A percentile compares a stretch with the other conserved stretches of the same genome.
These are phyloP conservation scores for Drosera spatulata DNA, from an alignment of 179 eudicot genomes.

Conservation along the genomic window DNA sequence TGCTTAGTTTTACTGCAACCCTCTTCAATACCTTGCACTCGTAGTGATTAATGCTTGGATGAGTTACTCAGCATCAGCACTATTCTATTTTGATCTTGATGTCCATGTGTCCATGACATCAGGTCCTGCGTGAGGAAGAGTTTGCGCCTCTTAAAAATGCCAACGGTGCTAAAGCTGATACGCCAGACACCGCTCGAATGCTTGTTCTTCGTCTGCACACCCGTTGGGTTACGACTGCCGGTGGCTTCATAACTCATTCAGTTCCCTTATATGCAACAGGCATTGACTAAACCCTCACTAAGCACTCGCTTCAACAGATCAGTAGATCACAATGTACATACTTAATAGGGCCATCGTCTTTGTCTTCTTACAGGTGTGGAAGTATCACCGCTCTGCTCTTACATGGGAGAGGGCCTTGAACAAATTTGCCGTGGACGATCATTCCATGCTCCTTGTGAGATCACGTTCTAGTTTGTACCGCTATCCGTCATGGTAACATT, in stretches of 20 bases:
- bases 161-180: conserved; percentile 84
- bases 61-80: not conserved
- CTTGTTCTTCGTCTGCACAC: conserved; percentile 87
- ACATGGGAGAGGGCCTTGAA: conserved; percentile 89
- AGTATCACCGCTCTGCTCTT: conserved; percentile 93
- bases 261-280: conserved; percentile 91
- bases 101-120: not conserved
- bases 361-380: conserved; percentile 51
- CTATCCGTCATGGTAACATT: too few relatives aligned
- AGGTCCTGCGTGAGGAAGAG: conserved; percentile 94
- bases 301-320: not conserved
- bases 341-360: not conserved
- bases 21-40: not conserved
- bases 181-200: conserved; percentile 93
- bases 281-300: conserved; percentile 8
- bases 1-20: too few relatives aligned
- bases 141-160: conserved; percentile 98
- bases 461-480: conserved; percentile 34
- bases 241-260: conserved; percentile 94
- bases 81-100: not conserved
- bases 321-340: not conserved
- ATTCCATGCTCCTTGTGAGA: conserved; percentile 97
- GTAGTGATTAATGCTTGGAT: conserved; percentile 1
- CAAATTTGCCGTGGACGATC: conserved; percentile 95
- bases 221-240: conserved; percentile 99